Evolutionary conservation across 129 eudicot genomes (phyloP).

Genomic region (Artemisia tridentata): DNA sequence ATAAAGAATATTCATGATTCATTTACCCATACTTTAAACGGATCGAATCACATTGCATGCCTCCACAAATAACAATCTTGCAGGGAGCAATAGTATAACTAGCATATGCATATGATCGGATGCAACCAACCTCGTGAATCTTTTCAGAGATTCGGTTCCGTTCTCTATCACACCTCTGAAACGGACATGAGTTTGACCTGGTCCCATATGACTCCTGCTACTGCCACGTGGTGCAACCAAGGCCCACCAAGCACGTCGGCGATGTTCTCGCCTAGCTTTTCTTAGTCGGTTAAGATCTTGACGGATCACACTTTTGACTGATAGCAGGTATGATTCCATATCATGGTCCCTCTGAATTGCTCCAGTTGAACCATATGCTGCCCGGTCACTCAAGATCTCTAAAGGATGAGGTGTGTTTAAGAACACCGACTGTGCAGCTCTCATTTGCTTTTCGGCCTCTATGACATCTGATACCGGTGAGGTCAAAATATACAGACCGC

Average conservation of each 20-base stretch:
- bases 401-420: slow-evolving; percentile 89
- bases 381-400: slow-evolving; percentile 82
- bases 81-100: slow-evolving; percentile 66
- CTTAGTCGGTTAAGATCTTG: slow-evolving; percentile 62
- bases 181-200: slow-evolving; percentile 35
- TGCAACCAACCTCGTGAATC: slow-evolving; percentile 65
- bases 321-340: slow-evolving; percentile 67
- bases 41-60: slow-evolving; percentile 21
- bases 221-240: slow-evolving; percentile 46
- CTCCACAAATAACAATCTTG: slow-evolving; percentile 38
- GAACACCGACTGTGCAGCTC: slow-evolving; percentile 62
- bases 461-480: slow-evolving; percentile 32
- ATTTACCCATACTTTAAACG: slow-evolving; percentile 15
- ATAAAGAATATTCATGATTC: slow-evolving; percentile 21
- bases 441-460: slow-evolving; percentile 63
- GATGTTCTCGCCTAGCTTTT: slow-evolving; percentile 50
- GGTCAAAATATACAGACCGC: slow-evolving; percentile 66
- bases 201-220: slow-evolving; percentile 13
- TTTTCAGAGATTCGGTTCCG: slow-evolving; percentile 56
- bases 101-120: slow-evolving; percentile 77
- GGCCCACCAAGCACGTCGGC: slow-evolving; percentile 74
- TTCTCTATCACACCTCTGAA: slow-evolving; percentile 49
- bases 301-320: slow-evolving; percentile 65
- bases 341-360: slow-evolving; percentile 76
- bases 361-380: slow-evolving; percentile 78